phyloP scores from a whole-genome alignment of 352 stramenopile genomes.

The Phytophthora cryptogea region DNA sequence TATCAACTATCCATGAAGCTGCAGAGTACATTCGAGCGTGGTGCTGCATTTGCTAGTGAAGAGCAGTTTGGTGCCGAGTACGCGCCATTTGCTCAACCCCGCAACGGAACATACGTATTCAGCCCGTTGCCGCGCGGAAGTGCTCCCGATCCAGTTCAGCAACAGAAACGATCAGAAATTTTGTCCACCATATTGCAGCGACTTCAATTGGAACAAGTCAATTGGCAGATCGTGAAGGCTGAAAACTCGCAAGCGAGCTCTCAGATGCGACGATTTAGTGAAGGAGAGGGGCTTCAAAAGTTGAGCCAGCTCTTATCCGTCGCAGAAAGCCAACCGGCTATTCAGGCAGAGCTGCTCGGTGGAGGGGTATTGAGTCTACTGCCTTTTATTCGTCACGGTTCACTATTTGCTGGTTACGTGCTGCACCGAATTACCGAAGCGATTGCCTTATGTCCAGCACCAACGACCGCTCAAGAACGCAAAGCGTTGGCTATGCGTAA shows the following conservation, averaged over 20 bases:
- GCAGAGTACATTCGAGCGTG: slow-evolving; percentile 41
- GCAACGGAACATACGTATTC: slow-evolving; percentile 36
- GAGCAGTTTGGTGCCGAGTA: slow-evolving; percentile 48
- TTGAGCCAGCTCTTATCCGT: slow-evolving; percentile 51
- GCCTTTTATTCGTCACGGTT: slow-evolving; percentile 75
- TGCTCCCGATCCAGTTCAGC: slow-evolving; percentile 15
- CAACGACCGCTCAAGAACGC: slow-evolving; percentile 45
- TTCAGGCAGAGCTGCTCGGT: slow-evolving; percentile 70
- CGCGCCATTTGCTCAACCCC: slow-evolving; percentile 22
- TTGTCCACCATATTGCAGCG: slow-evolving; percentile 29
- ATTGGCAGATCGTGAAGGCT: slow-evolving; percentile 52
- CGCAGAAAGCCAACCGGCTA: slow-evolving; percentile 50
- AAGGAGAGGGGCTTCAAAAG: slow-evolving; percentile 53
- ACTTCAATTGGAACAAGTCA: slow-evolving; percentile 49
- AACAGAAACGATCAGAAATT: slow-evolving; percentile 14
- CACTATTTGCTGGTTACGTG: slow-evolving; percentile 61
- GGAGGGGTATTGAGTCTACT: slow-evolving; percentile 71
- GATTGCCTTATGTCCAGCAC: slow-evolving; percentile 44
- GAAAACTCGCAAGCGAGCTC: slow-evolving; percentile 43
- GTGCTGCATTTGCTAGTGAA: slow-evolving; percentile 41
- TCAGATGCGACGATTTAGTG: slow-evolving; percentile 49
- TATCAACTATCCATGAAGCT: slow-evolving; percentile 48
- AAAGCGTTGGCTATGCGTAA: slow-evolving; percentile 70
- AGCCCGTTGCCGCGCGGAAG: slow-evolving; percentile 32
- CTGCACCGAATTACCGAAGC: slow-evolving; percentile 45